Conservation (phyloP, 1,284 basidiomycete species). For the Cronartium quercuum region DNA sequence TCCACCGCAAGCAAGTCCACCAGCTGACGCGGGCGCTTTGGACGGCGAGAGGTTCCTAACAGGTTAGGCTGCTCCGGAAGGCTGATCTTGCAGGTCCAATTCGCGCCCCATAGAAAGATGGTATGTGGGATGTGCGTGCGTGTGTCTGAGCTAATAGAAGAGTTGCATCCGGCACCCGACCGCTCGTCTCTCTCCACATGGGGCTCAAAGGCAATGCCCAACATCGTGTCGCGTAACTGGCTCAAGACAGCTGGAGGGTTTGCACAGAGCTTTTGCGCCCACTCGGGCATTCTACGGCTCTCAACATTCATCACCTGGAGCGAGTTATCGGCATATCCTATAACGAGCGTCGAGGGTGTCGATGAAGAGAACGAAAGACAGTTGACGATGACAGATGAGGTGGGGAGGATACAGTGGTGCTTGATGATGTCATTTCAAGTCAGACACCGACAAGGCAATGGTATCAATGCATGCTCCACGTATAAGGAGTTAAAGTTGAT, state of each 20-base stretch:
- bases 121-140: neutral
- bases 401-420: conserved; percentile 30
- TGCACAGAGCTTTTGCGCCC: neutral
- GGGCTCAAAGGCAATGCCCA: conserved; percentile 21
- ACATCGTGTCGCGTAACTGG: conserved; percentile 19
- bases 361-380: conserved; percentile 8
- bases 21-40: neutral
- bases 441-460: neutral
- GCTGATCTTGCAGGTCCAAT: conserved; percentile 3
- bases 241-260: neutral
- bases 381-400: neutral
- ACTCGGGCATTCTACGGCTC: neutral
- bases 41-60: neutral
- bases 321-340: conserved; percentile 23
- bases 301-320: conserved; percentile 29
- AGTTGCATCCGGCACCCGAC: neutral
- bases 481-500: neutral
- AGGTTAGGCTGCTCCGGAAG: neutral
- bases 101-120: conserved; percentile 4
- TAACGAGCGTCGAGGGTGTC: conserved; percentile 7
- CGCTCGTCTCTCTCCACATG: neutral
- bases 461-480: neutral
- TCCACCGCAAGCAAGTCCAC: neutral
- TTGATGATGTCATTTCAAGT: neutral
- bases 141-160: neutral